Base-by-base conservation (phyloP, 768 basidiomycete species). In the Coprinopsis sp. region DNA sequence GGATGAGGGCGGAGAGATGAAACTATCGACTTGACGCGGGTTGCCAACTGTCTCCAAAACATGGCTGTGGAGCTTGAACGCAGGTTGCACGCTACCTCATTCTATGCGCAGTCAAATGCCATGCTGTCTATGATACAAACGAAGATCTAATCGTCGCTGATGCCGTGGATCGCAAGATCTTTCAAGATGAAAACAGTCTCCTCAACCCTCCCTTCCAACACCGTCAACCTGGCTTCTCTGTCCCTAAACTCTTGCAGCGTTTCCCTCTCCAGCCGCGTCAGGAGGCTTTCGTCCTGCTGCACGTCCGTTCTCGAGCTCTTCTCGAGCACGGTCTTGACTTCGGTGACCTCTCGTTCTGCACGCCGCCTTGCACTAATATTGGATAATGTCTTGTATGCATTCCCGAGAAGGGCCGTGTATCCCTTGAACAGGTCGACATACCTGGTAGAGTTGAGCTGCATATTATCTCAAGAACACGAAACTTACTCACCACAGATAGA, bases 141-240 rank as follows among this genome's bases (percentile, higher is more conserved):
- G 28, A 16, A 6, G 31, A 50, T 21, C 65, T 47, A 73, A 61
- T 84, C 79, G 38, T 82, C 77, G 54, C 65, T 53, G 31, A 64
- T 65, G 57, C 72, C 71, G 39, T 77, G 61, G 28, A 70, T 61
- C 52, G 71, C 76, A 33, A 96, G 72, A 64, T 97, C 93, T 60
- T 85, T 81, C 42, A 97, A 64, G 49, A 98, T 82, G 62, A 97
- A 96, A 29, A 96, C 81, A 45, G 84, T 81, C 63, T 91, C 82
- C 56, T 97, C 93, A 14, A 91, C 83, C 24, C 94, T 78, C 76
- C 77, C 78, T 71, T 93, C 88, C 33, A 96, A 71, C 37, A 91
- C 77, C 6, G 76, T 77, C 62, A 97, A 54, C 67, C 83, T 90
- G 60, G 81, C 78, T 55, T 81, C 71, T 64, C 79, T 87, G 48